A percentile compares a stretch with the other conserved stretches of the same genome.
These are phyloP conservation scores for Neoboletus subvelutipes DNA, from an alignment of 768 basidiomycete genomes.

Conservation along the genomic window DNA sequence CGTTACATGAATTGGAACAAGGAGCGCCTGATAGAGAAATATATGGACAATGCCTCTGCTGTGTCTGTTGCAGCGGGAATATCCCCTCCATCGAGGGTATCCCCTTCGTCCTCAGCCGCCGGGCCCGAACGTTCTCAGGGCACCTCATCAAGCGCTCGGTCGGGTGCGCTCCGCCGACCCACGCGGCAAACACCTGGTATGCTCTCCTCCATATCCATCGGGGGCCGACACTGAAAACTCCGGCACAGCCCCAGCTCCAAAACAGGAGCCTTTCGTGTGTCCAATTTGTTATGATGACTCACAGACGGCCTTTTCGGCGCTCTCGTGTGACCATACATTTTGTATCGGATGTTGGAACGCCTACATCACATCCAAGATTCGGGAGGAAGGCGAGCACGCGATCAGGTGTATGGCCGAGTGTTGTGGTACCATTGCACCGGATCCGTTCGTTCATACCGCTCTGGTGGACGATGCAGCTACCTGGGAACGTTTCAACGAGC, in stretches of 20 bases:
- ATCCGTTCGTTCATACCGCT: conserved; percentile 56
- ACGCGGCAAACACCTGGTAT: conserved; percentile 30
- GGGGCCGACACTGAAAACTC: not conserved
- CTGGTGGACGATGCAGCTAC: conserved; percentile 56
- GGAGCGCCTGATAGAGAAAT: conserved; percentile 93
- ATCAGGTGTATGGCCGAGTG: conserved; percentile 82
- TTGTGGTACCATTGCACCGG: conserved; percentile 64
- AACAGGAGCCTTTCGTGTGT: conserved; percentile 69
- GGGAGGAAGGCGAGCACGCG: conserved; percentile 71
- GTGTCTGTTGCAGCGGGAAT: conserved; percentile 78
- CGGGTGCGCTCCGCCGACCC: conserved; percentile 28
- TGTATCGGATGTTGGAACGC: conserved; percentile 83
- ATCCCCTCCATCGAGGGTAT: conserved; percentile 33
- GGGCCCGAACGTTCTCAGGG: conserved; percentile 37
- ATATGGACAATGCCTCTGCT: conserved; percentile 85
- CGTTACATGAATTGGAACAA: conserved; percentile 92
- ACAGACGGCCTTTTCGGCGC: conserved; percentile 63
- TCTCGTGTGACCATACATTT: conserved; percentile 84
- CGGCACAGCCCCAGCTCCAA: conserved; percentile 22
- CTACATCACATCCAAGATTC: conserved; percentile 78
- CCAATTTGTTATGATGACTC: conserved; percentile 91
- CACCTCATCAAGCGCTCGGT: conserved; percentile 25
- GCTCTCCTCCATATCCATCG: not conserved
- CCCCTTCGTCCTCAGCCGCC: conserved; percentile 23
- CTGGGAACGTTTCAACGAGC: conserved; percentile 76